These are phyloP conservation scores for Nakaseomyces sp. DNA, from an alignment of 1,139 yeast genomes.

Conservation along the genomic window DNA sequence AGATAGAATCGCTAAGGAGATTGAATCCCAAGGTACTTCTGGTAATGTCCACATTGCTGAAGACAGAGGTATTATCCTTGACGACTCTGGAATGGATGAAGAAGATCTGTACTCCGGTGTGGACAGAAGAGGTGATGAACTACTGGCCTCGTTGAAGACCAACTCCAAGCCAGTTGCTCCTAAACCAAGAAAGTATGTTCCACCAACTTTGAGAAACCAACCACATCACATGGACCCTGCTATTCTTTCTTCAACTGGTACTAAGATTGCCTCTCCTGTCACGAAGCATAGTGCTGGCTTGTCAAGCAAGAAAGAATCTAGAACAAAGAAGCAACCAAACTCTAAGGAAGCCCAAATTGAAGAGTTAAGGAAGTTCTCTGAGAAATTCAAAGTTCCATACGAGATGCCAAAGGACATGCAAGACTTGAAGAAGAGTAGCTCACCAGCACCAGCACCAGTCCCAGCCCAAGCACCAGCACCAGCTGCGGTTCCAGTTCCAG, in stretches of 20 bases:
- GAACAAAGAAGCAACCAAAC: conserved; percentile 9
- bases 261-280: conserved; percentile 14
- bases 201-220: conserved; percentile 61
- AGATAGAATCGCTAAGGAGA: conserved; percentile 71
- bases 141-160: conserved; percentile 50
- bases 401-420: conserved; percentile 62
- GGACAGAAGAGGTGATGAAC: conserved; percentile 48
- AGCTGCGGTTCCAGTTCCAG: no score
- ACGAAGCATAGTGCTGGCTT: conserved; percentile 9
- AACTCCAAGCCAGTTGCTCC: conserved; percentile 26
- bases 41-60: conserved; percentile 80
- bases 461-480: no score
- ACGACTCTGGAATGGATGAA: conserved; percentile 84
- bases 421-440: neutral
- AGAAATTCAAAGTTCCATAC: conserved; percentile 69
- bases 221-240: conserved; percentile 70
- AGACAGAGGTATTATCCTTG: conserved; percentile 72
- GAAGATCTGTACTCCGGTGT: conserved; percentile 97
- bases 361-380: conserved; percentile 75
- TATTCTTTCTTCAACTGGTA: conserved; percentile 43
- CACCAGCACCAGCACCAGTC: neutral
- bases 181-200: conserved; percentile 29
- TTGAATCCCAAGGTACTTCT: conserved; percentile 53
- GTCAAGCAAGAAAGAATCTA: conserved; percentile 19
- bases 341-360: conserved; percentile 58